Base-by-base conservation (phyloP, 176 grass and related monocot species). In the Juncus effusus region DNA sequence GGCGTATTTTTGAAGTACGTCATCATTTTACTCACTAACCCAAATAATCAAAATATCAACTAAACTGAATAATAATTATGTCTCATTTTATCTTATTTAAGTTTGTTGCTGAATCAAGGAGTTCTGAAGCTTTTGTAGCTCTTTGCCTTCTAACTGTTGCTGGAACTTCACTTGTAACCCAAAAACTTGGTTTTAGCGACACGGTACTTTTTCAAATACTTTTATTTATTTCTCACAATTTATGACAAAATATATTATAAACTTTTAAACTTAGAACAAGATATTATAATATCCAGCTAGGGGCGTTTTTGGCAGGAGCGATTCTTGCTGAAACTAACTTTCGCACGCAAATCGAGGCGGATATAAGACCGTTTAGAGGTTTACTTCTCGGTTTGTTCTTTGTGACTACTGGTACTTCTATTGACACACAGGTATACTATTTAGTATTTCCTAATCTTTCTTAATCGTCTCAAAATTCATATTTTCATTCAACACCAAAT, bases 291-390 rank as follows among this genome's bases (percentile, higher is more conserved):
- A 16, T 82, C 55, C 79, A 92, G 94, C 64, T 97, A 82, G 94
- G 94, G 45, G 94, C 94, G 81, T 97, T 97, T 92, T 80, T 97
- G 15, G 94, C 94, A 50, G 94, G 94, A 77, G 94, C 94, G n/a
- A 62, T 92, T 74, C 94, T 97, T 8, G 94, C 94, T 69, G 94
- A 97, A 82, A 89, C 94, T 75, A 97, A 97, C 74, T 97, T 97
- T 55, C 94, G 94, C 6, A 97, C 94, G 13, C 94, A 97, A 89
- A 89, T 99, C 55, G 94, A 99, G 88, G 94, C 94, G 69, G 94
- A 99, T 76, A 99, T 99, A 84, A 92, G 94, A 57, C 94, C 94
- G 3, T 99, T 99, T 67, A 89, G 88, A 89, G 94, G 94, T 5
- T 84, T 99, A 82, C 63, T 99, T 49, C 94, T 97, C 80, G 94